These are phyloP conservation scores for Boletus edulis DNA, from an alignment of 768 basidiomycete genomes.

Conservation along the genomic window DNA sequence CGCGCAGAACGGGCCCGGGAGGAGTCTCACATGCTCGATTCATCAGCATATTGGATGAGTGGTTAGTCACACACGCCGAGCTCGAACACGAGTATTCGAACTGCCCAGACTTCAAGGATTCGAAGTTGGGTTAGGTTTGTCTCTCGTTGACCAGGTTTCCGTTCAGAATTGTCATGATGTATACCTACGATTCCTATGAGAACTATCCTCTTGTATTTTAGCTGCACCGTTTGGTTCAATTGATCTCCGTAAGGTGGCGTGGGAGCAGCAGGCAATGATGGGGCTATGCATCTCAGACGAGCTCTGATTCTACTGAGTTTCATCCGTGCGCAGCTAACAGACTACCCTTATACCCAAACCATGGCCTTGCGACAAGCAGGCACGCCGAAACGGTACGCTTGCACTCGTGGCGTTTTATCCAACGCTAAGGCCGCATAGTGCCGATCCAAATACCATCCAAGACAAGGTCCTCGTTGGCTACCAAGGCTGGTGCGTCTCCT, in stretches of 20 bases:
- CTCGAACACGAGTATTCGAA: slow-evolving; percentile 1
- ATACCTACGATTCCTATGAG: no score
- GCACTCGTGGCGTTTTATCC: not conserved
- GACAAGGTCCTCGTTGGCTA: slow-evolving; percentile 85
- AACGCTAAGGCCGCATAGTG: slow-evolving; percentile 32
- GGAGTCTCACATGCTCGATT: not conserved
- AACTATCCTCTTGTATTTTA: no score
- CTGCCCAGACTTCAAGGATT: not conserved
- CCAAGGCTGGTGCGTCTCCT: slow-evolving; percentile 67
- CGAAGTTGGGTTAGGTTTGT: no score
- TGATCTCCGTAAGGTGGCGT: no score
- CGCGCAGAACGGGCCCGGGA: not conserved
- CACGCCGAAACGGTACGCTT: not conserved
- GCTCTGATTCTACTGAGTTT: no score
- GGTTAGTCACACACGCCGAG: not conserved
- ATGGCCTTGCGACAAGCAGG: not conserved
- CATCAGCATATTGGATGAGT: not conserved
- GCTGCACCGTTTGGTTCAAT: no score
- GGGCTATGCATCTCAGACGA: no score
- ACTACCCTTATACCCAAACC: not conserved
- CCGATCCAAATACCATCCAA: slow-evolving; percentile 73
- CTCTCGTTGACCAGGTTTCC: no score
- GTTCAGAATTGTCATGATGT: no score
- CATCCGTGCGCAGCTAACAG: no score
- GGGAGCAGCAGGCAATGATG: no score